A percentile compares a stretch with the other conserved stretches of the same genome.
Evolutionary conservation across 352 stramenopile genomes (phyloP).

Genomic region (Sclerospora graminicola): DNA sequence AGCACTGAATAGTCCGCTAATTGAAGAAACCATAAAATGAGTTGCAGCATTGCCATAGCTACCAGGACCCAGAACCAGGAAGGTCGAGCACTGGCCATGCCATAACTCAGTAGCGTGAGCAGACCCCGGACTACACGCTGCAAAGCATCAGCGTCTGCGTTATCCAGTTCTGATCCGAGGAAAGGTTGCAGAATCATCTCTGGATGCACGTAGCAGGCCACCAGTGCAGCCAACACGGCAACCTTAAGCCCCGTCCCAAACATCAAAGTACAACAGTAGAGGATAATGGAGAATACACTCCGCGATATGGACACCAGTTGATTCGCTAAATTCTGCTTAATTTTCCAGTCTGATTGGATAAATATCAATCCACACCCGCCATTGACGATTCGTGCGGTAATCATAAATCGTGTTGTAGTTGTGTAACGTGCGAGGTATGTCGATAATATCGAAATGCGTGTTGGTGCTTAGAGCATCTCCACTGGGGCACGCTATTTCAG

Average conservation of each 20-base stretch:
- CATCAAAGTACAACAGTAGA: slow-evolving; percentile 1
- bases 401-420: too few species aligned
- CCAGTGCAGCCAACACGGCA: slow-evolving; percentile 25
- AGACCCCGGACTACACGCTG: slow-evolving; percentile 43
- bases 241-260: slow-evolving; percentile 30
- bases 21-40: slow-evolving; percentile 36
- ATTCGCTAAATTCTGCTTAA: too few species aligned
- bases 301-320: too few species aligned
- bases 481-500: too few species aligned
- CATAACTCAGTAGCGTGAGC: slow-evolving; percentile 48
- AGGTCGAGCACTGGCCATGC: slow-evolving; percentile 23
- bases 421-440: too few species aligned
- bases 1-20: slow-evolving; percentile 28
- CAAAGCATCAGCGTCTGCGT: slow-evolving; percentile 29
- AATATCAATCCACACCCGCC: too few species aligned
- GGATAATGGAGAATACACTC: too few species aligned
- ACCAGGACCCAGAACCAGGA: slow-evolving; percentile 36
- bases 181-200: slow-evolving; percentile 31
- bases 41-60: slow-evolving; percentile 43
- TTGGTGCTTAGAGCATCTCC: too few species aligned
- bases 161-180: slow-evolving; percentile 13
- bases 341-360: too few species aligned
- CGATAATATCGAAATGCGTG: too few species aligned
- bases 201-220: slow-evolving; percentile 41
- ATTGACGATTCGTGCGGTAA: too few species aligned